These are phyloP conservation scores for Ganoderma lingzhi DNA, from an alignment of 1,284 basidiomycete species.

Conservation along the genomic window DNA sequence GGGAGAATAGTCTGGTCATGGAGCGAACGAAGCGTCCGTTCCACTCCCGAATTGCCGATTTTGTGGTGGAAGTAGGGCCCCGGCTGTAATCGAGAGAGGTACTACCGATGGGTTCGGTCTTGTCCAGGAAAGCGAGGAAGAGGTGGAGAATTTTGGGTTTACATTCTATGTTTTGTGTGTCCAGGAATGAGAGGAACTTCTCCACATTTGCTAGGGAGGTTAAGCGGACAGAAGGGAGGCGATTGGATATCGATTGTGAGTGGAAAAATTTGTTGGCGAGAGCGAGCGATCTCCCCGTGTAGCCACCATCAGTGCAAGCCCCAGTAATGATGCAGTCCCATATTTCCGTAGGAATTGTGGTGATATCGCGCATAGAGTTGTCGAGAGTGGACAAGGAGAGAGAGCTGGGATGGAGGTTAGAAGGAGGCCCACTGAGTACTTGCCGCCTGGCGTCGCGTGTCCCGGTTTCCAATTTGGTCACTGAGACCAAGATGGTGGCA, in stretches of 20 bases:
- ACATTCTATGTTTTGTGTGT: not conserved
- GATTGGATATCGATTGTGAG: conserved; percentile 2
- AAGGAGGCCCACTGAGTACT: not conserved
- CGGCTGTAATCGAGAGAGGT: not conserved
- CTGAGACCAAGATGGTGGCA: not conserved
- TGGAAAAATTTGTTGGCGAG: conserved; percentile 22
- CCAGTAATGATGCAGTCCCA: not conserved
- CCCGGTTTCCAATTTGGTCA: too few relatives aligned
- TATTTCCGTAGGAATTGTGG: not conserved
- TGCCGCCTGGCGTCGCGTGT: too few relatives aligned
- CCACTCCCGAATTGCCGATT: not conserved
- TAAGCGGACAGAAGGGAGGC: not conserved
- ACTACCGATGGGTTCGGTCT: not conserved
- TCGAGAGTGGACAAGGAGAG: not conserved
- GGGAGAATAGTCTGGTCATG: not conserved
- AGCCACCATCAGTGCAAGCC: conserved; percentile 17
- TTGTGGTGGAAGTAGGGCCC: not conserved
- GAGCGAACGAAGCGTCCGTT: not conserved
- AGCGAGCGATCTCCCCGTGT: conserved; percentile 20
- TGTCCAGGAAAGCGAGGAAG: not conserved
- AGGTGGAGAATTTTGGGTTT: not conserved
- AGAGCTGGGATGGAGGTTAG: not conserved
- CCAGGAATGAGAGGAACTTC: not conserved
- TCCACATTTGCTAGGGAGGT: not conserved
- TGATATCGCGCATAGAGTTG: not conserved